phyloP scores from a whole-genome alignment of 1,284 basidiomycete species.

The Filobasidium uniguttulatum region DNA sequence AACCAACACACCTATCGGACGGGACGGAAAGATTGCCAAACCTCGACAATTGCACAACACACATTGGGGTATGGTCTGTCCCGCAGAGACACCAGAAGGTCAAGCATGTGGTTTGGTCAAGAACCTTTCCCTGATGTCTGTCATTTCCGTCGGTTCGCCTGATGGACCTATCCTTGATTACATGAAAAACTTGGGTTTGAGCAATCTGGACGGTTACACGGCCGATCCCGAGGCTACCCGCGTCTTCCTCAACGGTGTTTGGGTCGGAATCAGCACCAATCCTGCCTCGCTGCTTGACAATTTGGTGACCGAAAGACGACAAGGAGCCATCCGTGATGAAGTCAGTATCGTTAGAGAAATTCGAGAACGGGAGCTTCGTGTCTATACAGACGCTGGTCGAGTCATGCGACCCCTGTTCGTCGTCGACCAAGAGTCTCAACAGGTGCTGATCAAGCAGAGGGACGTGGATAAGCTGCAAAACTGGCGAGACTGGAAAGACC shows the following conservation, averaged over 20 bases:
- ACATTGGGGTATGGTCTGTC: slow-evolving; percentile 99
- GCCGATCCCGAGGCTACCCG: slow-evolving; percentile 79
- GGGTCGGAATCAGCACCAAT: slow-evolving; percentile 98
- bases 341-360: slow-evolving; percentile 96
- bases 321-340: slow-evolving; percentile 90
- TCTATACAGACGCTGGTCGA: slow-evolving; percentile 94
- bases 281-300: slow-evolving; percentile 85
- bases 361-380: slow-evolving; percentile 79
- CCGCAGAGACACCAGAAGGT: slow-evolving; percentile 97
- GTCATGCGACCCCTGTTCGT: slow-evolving; percentile 95
- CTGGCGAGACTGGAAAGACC: slow-evolving; percentile 31
- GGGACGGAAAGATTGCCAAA: slow-evolving; percentile 98
- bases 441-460: slow-evolving; percentile 68
- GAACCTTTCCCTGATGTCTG: slow-evolving; percentile 94
- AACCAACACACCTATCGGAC: slow-evolving; percentile 93
- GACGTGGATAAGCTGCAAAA: slow-evolving; percentile 49
- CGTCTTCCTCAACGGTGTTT: slow-evolving; percentile 98
- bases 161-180: slow-evolving; percentile 97
- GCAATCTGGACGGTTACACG: slow-evolving; percentile 79
- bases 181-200: slow-evolving; percentile 94
- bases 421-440: slow-evolving; percentile 65
- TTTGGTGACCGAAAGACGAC: slow-evolving; percentile 78
- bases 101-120: slow-evolving; percentile 99
- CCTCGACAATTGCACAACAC: slow-evolving; percentile 98
- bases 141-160: slow-evolving; percentile 92